A percentile compares a stretch with the other conserved stretches of the same genome.
phyloP scores from a whole-genome alignment of 208 protist species.

The Porcisia hertigi region DNA sequence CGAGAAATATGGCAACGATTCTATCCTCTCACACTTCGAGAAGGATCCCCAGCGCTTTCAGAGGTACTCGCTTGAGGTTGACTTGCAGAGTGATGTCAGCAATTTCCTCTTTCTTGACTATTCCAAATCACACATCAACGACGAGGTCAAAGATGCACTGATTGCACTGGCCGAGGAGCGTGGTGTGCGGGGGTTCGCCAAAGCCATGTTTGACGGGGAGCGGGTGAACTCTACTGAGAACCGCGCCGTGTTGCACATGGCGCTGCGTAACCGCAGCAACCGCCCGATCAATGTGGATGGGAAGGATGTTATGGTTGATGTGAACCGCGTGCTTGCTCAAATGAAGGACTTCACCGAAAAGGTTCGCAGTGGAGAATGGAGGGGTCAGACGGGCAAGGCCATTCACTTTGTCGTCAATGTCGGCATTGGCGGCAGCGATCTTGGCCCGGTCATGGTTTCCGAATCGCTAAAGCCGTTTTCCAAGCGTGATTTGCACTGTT shows the following conservation, averaged over 20 bases:
- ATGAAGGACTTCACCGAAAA: slow-evolving; percentile 91
- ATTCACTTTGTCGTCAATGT: slow-evolving; percentile 98
- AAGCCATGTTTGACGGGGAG: slow-evolving; percentile 93
- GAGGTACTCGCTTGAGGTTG: slow-evolving; percentile 69
- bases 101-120: slow-evolving; percentile 95
- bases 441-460: slow-evolving; percentile 95
- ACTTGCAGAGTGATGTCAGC: slow-evolving; percentile 49
- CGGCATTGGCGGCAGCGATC: slow-evolving; percentile 97
- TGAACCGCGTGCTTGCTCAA: slow-evolving; percentile 93
- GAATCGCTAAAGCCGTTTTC: slow-evolving; percentile 93
- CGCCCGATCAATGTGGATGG: slow-evolving; percentile 92
- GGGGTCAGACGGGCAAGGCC: slow-evolving; percentile 93
- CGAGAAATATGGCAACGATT: slow-evolving; percentile 59
- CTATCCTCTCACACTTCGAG: slow-evolving; percentile 74
- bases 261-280: slow-evolving; percentile 93
- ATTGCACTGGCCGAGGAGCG: slow-evolving; percentile 80
- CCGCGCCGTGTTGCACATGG: slow-evolving; percentile 95
- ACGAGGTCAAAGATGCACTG: slow-evolving; percentile 92
- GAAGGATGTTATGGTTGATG: slow-evolving; percentile 93
- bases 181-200: slow-evolving; percentile 69
- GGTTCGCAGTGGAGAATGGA: slow-evolving; percentile 92
- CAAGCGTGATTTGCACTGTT: slow-evolving; percentile 62
- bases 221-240: slow-evolving; percentile 97
- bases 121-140: slow-evolving; percentile 95
- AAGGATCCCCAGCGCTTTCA: slow-evolving; percentile 61